A percentile compares a stretch with the other conserved stretches of the same genome.
Conservation (phyloP, 768 basidiomycete species). For the Suillus placidus region DNA sequence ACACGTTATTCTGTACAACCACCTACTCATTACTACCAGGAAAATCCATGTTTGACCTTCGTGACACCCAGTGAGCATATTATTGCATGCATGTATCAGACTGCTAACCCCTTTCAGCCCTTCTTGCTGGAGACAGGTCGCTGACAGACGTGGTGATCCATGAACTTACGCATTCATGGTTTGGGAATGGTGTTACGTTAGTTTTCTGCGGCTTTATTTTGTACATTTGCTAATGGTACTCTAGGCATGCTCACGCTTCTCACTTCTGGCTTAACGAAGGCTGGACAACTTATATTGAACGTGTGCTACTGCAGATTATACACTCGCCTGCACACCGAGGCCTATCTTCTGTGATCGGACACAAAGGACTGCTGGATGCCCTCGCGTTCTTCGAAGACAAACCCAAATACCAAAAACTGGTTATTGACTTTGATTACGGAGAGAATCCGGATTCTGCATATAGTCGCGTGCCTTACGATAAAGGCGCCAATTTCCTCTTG, state of each 20-base stretch:
- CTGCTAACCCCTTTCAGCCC: slow-evolving; percentile 31
- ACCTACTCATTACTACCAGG: slow-evolving; percentile 31
- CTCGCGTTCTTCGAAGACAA: slow-evolving; percentile 43
- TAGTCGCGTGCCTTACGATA: slow-evolving; percentile 53
- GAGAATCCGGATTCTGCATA: slow-evolving; percentile 53
- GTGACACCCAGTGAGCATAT: slow-evolving; percentile 48
- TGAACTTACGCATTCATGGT: slow-evolving; percentile 57
- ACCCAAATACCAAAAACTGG: slow-evolving; percentile 54
- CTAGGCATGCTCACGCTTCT: slow-evolving; percentile 42
- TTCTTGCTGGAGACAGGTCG: slow-evolving; percentile 59
- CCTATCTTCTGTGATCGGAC: slow-evolving; percentile 53
- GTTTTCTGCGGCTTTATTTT: slow-evolving; percentile 12
- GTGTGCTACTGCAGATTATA: slow-evolving; percentile 48
- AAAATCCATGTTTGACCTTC: slow-evolving; percentile 57
- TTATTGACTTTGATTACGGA: slow-evolving; percentile 50
- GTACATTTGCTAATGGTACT: slow-evolving; percentile 1
- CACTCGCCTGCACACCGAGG: slow-evolving; percentile 52
- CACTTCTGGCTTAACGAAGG: slow-evolving; percentile 58
- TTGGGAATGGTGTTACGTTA: slow-evolving; percentile 55
- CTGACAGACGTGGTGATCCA: slow-evolving; percentile 58
- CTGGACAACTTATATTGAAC: slow-evolving; percentile 64
- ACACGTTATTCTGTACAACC: not conserved
- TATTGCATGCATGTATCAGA: not conserved
- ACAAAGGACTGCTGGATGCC: slow-evolving; percentile 48
- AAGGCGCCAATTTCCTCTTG: slow-evolving; percentile 61